These are phyloP conservation scores for Tolypocladium nubicola DNA, from an alignment of 2,329 filamentous ascomycete genomes.

Conservation along the genomic window DNA sequence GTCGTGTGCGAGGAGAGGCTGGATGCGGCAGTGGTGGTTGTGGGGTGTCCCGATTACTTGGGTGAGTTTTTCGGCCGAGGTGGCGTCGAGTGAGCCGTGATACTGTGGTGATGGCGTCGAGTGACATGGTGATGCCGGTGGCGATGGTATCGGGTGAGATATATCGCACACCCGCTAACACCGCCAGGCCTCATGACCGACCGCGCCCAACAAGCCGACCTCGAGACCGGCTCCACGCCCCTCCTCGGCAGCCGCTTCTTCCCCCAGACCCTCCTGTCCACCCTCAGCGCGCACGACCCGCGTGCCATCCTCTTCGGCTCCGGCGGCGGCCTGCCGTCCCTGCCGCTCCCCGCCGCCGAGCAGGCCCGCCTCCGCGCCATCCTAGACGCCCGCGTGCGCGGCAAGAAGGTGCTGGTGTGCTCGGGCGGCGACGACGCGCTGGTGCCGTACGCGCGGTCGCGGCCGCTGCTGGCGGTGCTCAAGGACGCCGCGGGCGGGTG, in stretches of 20 bases:
- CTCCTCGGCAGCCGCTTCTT: slow-evolving; percentile 76
- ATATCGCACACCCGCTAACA: background rate
- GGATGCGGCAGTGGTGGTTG: slow-evolving; percentile 65
- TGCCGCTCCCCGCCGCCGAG: slow-evolving; percentile 22
- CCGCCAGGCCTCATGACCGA: slow-evolving; percentile 56
- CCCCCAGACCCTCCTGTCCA: slow-evolving; percentile 53
- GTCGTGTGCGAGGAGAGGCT: slow-evolving; percentile 71
- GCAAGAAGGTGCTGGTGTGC: slow-evolving; percentile 55
- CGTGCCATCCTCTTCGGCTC: slow-evolving; percentile 59
- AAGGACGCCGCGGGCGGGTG: slow-evolving; percentile 40
- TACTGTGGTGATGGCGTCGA: background rate
- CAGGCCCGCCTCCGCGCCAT: slow-evolving; percentile 32
- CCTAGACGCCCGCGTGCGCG: slow-evolving; percentile 38
- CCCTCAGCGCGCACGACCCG: slow-evolving; percentile 60
- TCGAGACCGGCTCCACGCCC: slow-evolving; percentile 40
- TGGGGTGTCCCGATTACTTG: slow-evolving; percentile 84
- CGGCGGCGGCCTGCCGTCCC: slow-evolving; percentile 19
- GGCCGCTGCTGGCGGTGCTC: slow-evolving; percentile 52
- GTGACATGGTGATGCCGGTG: background rate
- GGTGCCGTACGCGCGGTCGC: slow-evolving; percentile 55
- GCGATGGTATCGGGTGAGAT: background rate
- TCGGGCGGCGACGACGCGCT: slow-evolving; percentile 60
- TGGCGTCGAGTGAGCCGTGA: background rate
- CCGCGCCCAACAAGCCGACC: slow-evolving; percentile 58
- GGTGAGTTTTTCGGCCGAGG: slow-evolving; percentile 25